Evolutionary conservation across 208 protist genomes (phyloP), one percentile per base, ranked within the genome.

Genomic region (Wallacemonas sp.): DNA sequence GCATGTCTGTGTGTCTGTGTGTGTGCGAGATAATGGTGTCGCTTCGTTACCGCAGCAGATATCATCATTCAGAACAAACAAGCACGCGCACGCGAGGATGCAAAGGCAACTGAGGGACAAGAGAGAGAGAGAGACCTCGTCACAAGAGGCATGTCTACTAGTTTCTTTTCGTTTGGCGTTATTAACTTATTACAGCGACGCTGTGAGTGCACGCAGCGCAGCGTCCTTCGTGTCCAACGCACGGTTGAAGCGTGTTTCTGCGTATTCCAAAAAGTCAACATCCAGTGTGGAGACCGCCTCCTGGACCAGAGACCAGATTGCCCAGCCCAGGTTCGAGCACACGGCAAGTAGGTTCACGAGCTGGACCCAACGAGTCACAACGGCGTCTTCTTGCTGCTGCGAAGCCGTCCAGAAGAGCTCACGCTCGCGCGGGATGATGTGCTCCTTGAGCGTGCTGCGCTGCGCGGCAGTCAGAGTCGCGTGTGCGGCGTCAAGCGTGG

Each of bases 181-280:
- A n/a, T n/a, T n/a, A n/a, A n/a, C n/a, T n/a, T n/a, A n/a, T n/a
- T n/a, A n/a, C n/a, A n/a, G n/a, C n/a, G n/a, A n/a, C n/a, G n/a
- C n/a, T 34, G 44, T 14, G 14, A 61, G n/a, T 21, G 36, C 32
- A 68, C 23, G 24, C 23, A 33, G 34, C 2, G 33, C 19, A 57
- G 62, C 76, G 2, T 78, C 68, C 8, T 80, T 82, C 23, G 86
- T 92, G 30, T 84, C 81, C 11, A 85, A 16, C 74, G 89, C 93
- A n/a, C 90, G 85, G 19, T 27, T 56, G 47, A 88, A 78, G 38
- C 92, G 87, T 19, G 70, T 32, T 32, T 83, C 77, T 2, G 78
- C 79, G 74, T 96, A 97, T 24, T 85, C 68, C 2, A 95, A 65
- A 43, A 95, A 97, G 67, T 97, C 87, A 5, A 97, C 84, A 33